phyloP scores from a whole-genome alignment of 345 rosid genomes.

The Aquilaria yunnanensis region DNA sequence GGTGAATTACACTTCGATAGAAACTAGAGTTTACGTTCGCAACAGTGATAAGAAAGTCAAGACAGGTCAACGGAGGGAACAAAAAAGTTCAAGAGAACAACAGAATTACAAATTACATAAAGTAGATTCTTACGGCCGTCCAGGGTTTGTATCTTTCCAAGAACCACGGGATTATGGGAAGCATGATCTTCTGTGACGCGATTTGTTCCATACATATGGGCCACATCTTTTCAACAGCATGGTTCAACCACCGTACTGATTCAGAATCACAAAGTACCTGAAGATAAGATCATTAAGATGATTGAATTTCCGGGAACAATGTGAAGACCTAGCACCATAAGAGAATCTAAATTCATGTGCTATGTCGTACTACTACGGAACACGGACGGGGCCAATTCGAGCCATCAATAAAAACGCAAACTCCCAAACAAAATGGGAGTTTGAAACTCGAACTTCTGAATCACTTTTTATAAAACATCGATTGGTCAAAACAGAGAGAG shows the following conservation, averaged over 20 bases:
- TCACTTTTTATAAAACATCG: neutral
- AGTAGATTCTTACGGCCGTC: constrained; percentile 61
- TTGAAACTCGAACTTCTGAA: no score
- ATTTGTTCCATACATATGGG: constrained; percentile 91
- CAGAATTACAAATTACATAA: constrained; percentile 1
- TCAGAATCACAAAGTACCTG: constrained; percentile 87
- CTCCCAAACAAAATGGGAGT: neutral
- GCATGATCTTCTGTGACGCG: constrained; percentile 81
- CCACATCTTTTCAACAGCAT: constrained; percentile 86
- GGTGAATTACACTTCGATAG: no score
- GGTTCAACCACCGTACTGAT: constrained; percentile 85
- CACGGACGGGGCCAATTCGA: neutral
- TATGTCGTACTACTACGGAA: neutral
- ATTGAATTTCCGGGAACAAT: neutral
- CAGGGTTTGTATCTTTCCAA: constrained; percentile 94
- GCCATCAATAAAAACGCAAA: constrained; percentile 2
- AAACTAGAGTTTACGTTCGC: no score
- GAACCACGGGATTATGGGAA: constrained; percentile 97
- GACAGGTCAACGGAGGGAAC: neutral
- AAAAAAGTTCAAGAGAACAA: neutral
- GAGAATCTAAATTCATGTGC: neutral
- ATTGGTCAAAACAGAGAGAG: neutral
- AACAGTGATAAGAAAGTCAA: neutral
- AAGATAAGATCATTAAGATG: constrained; percentile 10
- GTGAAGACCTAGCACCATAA: neutral